Evolutionary conservation across 257 asterid genomes (phyloP).

Genomic region (Mitragyna speciosa): DNA sequence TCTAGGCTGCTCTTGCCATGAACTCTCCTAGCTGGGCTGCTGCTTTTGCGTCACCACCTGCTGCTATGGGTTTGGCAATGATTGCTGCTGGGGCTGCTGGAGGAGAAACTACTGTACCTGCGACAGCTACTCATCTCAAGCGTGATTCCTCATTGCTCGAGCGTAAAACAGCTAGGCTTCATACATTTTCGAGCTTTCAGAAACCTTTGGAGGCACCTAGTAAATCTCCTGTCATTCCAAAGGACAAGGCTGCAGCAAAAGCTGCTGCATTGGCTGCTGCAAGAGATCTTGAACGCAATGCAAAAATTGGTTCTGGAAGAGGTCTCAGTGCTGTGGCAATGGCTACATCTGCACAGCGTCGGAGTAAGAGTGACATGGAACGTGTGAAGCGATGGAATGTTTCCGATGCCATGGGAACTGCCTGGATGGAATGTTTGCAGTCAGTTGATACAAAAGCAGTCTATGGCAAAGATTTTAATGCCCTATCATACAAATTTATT

Average conservation of each 20-base stretch:
- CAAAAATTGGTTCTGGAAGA: constrained; percentile 98
- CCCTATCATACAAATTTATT: constrained; percentile 82
- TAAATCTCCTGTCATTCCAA: constrained; percentile 67
- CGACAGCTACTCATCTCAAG: constrained; percentile 63
- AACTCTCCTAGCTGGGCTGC: constrained; percentile 99
- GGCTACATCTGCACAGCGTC: constrained; percentile 95
- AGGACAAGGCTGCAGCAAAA: constrained; percentile 97
- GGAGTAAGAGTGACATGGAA: constrained; percentile 72
- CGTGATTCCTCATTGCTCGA: constrained; percentile 94
- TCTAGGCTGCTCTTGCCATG: constrained; percentile 97
- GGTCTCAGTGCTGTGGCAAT: constrained; percentile 99
- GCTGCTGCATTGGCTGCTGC: constrained; percentile 99
- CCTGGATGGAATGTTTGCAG: constrained; percentile 96
- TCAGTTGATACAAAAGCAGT: constrained; percentile 93
- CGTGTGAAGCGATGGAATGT: constrained; percentile 97
- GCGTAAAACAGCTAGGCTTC: constrained; percentile 74
- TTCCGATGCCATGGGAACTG: constrained; percentile 97
- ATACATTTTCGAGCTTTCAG: constrained; percentile 94
- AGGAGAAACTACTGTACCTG: constrained; percentile 72
- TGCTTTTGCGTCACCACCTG: constrained; percentile 98
- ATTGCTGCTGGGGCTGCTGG: constrained; percentile 99
- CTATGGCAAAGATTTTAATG: constrained; percentile 90
- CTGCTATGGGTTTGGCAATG: constrained; percentile 97
- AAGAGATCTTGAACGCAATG: constrained; percentile 95
- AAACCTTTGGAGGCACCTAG: constrained; percentile 75